Base-by-base conservation (phyloP, 495 filamentous ascomycete species). In the Podospora sp. region DNA sequence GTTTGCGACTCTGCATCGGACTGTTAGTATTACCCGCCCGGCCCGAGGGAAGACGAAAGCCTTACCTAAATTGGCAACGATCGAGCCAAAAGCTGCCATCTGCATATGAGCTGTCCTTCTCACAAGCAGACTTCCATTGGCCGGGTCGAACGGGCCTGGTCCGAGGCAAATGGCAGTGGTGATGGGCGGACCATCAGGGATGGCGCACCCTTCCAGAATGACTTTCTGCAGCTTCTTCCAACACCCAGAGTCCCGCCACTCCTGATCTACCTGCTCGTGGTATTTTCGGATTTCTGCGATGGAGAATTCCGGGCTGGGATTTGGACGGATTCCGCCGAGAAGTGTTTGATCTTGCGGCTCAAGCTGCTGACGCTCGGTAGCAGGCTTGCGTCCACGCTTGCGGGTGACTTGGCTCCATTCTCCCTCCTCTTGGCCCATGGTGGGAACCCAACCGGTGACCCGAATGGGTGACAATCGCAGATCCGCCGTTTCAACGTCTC, bases 51-150 rank as follows among this genome's bases (percentile, higher is more conserved):
- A 68, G n/a, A 11, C 52, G 8, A 22, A 55, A 24, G 24, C 56
- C 75, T 58, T 66, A 82, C 77, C 66, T 20, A 87, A 65, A 3
- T 73, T 59, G 0, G 82, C 73, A 40, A 87, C 77, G 1, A 91
- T 76, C n/a, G 75, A 75, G 12, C 81, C 68, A 63, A 93, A 78
- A 18, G 88, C 89, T 2, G 83, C 88, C 8, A 92, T 81, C 72
- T 93, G 89, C 65, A 82, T 75, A 63, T 82, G 79, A 7, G 81
- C 75, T 0, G 69, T 75, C 29, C 76, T 66, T 50, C 72, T 78
- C 6, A 65, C 63, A 3, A 71, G 68, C 65, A 70, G 73, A 21
- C 70, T 76, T 14, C 78, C 78, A 27, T 77, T 75, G 18, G 71
- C 69, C 16, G 81, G 81, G 56, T 83, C 80, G 27, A 79, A 81